phyloP scores from a whole-genome alignment of 345 rosid species.

The Brassica incana region DNA sequence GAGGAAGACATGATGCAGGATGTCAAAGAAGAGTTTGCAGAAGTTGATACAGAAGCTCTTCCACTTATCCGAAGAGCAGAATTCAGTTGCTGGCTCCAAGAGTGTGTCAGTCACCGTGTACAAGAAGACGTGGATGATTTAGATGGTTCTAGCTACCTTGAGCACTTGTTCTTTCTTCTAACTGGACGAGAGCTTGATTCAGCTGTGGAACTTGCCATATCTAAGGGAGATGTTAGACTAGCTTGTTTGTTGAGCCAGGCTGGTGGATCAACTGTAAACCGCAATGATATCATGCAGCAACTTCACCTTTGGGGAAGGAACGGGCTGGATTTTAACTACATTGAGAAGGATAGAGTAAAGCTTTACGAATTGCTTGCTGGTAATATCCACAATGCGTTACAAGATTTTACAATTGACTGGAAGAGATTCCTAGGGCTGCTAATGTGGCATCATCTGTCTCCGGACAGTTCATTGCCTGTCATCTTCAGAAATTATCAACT shows the following conservation, averaged over 20 bases:
- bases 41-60: slow-evolving; percentile 43
- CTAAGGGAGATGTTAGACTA: slow-evolving; percentile 89
- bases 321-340: slow-evolving; percentile 87
- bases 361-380: slow-evolving; percentile 94
- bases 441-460: slow-evolving; percentile 89
- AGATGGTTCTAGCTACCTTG: slow-evolving; percentile 72
- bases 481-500: slow-evolving; percentile 71
- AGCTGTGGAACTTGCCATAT: slow-evolving; percentile 84
- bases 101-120: slow-evolving; percentile 86
- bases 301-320: slow-evolving; percentile 85
- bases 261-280: slow-evolving; percentile 82
- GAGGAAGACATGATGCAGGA: slow-evolving; percentile 53
- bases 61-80: slow-evolving; percentile 83
- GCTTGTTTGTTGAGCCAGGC: slow-evolving; percentile 97
- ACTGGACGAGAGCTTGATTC: slow-evolving; percentile 89
- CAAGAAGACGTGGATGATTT: slow-evolving; percentile 82
- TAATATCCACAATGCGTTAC: slow-evolving; percentile 65
- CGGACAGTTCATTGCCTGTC: slow-evolving; percentile 61
- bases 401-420: slow-evolving; percentile 76
- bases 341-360: slow-evolving; percentile 75
- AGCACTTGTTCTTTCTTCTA: slow-evolving; percentile 73
- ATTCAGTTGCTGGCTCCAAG: slow-evolving; percentile 93
- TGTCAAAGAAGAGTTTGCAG: not conserved
- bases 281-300: slow-evolving; percentile 64
- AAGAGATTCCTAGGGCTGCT: slow-evolving; percentile 91